A percentile compares a stretch with the other conserved stretches of the same genome.
Conservation (phyloP, 1,284 basidiomycete genomes). For the Apiotrichum siamense region DNA sequence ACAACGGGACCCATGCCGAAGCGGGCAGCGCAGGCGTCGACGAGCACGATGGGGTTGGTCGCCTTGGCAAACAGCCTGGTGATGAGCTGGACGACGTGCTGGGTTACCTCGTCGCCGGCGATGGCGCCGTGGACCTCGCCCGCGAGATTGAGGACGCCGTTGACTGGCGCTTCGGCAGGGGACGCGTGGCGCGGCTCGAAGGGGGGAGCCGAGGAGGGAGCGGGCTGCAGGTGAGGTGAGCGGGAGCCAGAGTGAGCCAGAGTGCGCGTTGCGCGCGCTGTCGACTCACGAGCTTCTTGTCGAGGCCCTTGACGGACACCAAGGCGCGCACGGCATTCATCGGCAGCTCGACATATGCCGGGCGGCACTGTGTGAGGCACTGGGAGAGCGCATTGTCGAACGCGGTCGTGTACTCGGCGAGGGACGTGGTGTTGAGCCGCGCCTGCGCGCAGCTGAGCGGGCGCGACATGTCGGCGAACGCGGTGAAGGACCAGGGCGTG, state of each 20-base stretch:
- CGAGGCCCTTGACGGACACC: constrained; percentile 62
- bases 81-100: constrained; percentile 70
- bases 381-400: constrained; percentile 75
- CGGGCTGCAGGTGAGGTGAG: constrained; percentile 17
- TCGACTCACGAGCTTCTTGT: constrained; percentile 38
- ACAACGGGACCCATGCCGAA: constrained; percentile 68
- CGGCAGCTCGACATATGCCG: constrained; percentile 82
- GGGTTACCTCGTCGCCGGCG: constrained; percentile 58
- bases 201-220: constrained; percentile 14
- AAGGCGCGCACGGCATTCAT: constrained; percentile 71
- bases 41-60: constrained; percentile 67
- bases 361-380: constrained; percentile 68
- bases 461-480: constrained; percentile 68
- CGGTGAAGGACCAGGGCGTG: constrained; percentile 65
- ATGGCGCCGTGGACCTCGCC: constrained; percentile 27
- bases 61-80: constrained; percentile 59
- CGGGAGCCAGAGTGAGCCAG: no score
- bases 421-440: constrained; percentile 53
- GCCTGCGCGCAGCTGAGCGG: constrained; percentile 71
- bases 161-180: constrained; percentile 5
- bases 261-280: no score
- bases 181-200: no score
- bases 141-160: constrained; percentile 1
- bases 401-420: constrained; percentile 50
- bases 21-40: constrained; percentile 81